Conservation (phyloP, 495 filamentous ascomycete species). For the Lasiosphaeriaceae sp. region DNA sequence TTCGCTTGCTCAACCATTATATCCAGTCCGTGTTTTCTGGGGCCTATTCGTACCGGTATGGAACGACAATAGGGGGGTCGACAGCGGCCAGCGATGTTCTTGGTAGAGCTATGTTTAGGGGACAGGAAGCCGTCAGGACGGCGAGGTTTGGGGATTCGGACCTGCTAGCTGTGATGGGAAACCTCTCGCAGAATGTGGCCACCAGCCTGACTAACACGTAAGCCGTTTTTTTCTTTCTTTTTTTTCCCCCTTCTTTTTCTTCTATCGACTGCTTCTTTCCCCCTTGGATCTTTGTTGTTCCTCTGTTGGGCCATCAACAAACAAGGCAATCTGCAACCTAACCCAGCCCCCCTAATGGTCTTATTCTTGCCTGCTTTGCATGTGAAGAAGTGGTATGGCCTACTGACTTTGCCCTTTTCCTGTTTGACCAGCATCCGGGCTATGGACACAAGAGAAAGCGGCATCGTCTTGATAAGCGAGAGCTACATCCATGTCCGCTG, state of each 20-base stretch:
- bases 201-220: slow-evolving; percentile 24
- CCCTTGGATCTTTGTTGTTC: background rate
- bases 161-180: slow-evolving; percentile 10
- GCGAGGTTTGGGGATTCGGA: background rate
- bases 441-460: slow-evolving; percentile 5
- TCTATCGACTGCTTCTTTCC: slow-evolving; percentile 1
- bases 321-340: background rate
- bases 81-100: slow-evolving; percentile 15
- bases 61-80: slow-evolving; percentile 3
- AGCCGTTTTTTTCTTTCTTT: slow-evolving; percentile 7
- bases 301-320: background rate
- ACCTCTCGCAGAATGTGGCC: slow-evolving; percentile 22
- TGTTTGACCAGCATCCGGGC: slow-evolving; percentile 18
- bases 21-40: slow-evolving; percentile 14
- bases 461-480: slow-evolving; percentile 12
- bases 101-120: slow-evolving; percentile 16
- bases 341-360: too few relatives aligned
- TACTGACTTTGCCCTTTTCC: background rate
- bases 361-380: background rate
- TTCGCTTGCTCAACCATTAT: slow-evolving; percentile 11
- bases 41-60: slow-evolving; percentile 16
- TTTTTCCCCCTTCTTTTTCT: too few relatives aligned
- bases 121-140: background rate
- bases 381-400: background rate
- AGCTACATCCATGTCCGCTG: slow-evolving; percentile 21